Base-by-base conservation (phyloP, 2,329 filamentous ascomycete species). In the Talaromyces sp. region DNA sequence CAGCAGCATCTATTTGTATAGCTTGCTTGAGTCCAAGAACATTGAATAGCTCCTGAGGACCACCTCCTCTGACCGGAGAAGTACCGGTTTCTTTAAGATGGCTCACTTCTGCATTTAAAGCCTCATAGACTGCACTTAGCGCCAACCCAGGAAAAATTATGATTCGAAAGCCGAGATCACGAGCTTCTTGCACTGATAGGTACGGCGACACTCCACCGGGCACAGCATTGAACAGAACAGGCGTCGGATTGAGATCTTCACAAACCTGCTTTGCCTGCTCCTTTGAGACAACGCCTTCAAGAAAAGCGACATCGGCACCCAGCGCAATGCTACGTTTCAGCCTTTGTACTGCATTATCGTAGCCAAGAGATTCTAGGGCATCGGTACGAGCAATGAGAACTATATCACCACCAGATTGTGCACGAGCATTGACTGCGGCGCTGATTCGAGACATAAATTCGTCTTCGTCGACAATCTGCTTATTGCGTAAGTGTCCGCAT, bases 401-500 rank as follows among this genome's bases (percentile, higher is more conserved):
- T 43, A 77, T 76, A 58, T 77, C 74, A 15, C 71, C 71, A 11
- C 69, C 69, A 1, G 73, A 56, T 17, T 64, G 31, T 61, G 69
- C 36, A 17, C 78, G 75, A 7, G 78, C 75, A 2, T 70, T 68
- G 5, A 73, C 72, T n/a, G 72, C 72, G 1, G 72, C 73, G 11
- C 67, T 65, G 8, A 75, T 70, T 17, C 73, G 68, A 31, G 68
- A 65, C 22, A 70, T 61, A 58, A 67, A 75, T 25, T 70, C 68
- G 1, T 70, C 67, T 15, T 69, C 58, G 1, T 69, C 58, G 11
- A 74, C 71, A 5, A 75, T 61, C 34, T 72, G 47, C 70, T 78
- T 80, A 47, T 75, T 77, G 11, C 66, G 67, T 5, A 80, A 72
- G 67, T 80, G 77, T 1, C 78, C 77, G 68, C 79, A 80, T 19